Base-by-base conservation (phyloP, 257 asterid genomes). In the Buddleja alternifolia region DNA sequence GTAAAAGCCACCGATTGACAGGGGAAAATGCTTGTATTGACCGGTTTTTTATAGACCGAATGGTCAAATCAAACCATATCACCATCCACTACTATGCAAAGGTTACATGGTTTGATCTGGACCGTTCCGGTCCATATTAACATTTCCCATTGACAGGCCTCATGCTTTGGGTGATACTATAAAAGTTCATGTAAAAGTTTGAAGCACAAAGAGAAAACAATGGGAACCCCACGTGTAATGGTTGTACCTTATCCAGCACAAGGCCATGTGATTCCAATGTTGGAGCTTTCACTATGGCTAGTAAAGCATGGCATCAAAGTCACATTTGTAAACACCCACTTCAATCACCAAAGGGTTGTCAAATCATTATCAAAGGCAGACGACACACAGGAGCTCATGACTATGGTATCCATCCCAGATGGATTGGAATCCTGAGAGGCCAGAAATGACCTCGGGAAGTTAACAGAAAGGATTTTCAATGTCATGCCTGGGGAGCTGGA, bases 211-310 rank as follows among this genome's bases (percentile, higher is more conserved):
- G 34, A 21, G 20, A 20, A 23, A 10, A 37, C 7, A 37, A 73
- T 72, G 77, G 67, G 66, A 37, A 56, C 57, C 10, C 80, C 83
- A 17, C 89, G 81, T 69, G 71, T 81, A 44, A 32, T 81, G 39
- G 77, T 69, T 3, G 17, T 84, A 11, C 83, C 89, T 19, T 76
- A 53, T 71, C 86, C 89, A 68, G 86, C 85, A 60, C 89, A 84
- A 68, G 89, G 86, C 16, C 89, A 84, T 71, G 86, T 84, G 12
- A 75, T 84, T 52, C 84, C 86, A 14, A 16, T 81, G 23, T 67
- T 81, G 83, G 85, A 84, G 55, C 70, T 84, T 1, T 71, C 80
- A 8, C 73, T 62, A 9, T 50, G 66, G 54, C 60, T 81, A 55
- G 78, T 51, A 50, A 67, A 70, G 24, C 65, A 80, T 15, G 78